A percentile compares a stretch with the other conserved stretches of the same genome.
Conservation (phyloP, 306 rosid species). For the Casuarina glauca region DNA sequence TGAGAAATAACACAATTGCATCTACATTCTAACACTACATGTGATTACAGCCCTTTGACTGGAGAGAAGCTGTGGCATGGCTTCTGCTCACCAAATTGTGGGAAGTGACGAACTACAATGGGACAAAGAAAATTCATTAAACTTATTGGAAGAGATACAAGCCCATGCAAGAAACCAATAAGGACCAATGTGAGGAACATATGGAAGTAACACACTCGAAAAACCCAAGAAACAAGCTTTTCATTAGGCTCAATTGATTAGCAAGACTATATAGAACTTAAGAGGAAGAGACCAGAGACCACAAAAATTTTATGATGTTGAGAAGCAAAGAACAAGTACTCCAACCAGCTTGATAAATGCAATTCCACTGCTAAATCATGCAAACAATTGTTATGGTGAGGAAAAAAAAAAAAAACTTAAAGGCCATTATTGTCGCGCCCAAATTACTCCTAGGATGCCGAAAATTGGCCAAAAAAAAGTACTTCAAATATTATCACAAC, state of each 20-base stretch:
- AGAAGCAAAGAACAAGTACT: constrained; percentile 82
- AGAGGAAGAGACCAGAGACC: constrained; percentile 50
- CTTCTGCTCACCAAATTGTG: neutral
- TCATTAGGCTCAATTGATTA: constrained; percentile 12
- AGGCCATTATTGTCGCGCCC: neutral
- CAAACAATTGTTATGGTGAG: constrained; percentile 12
- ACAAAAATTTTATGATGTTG: constrained; percentile 91
- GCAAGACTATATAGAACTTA: constrained; percentile 15
- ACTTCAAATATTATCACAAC: no score
- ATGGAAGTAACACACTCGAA: constrained; percentile 93
- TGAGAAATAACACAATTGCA: neutral
- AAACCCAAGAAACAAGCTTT: constrained; percentile 32
- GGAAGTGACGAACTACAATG: neutral
- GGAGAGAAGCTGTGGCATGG: neutral
- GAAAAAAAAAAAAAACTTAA: constrained; percentile 1
- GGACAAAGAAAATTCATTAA: constrained; percentile 14
- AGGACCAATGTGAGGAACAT: constrained; percentile 94
- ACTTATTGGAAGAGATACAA: constrained; percentile 90
- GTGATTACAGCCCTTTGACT: neutral
- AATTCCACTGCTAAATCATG: constrained; percentile 70
- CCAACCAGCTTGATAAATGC: constrained; percentile 94
- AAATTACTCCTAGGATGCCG: neutral
- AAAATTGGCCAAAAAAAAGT: neutral
- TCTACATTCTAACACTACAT: no score
- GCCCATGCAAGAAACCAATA: constrained; percentile 96